Evolutionary conservation across 176 grass and related monocot genomes (phyloP), one percentile per base, ranked within the genome.

Genomic region (Aegilops speltoides): DNA sequence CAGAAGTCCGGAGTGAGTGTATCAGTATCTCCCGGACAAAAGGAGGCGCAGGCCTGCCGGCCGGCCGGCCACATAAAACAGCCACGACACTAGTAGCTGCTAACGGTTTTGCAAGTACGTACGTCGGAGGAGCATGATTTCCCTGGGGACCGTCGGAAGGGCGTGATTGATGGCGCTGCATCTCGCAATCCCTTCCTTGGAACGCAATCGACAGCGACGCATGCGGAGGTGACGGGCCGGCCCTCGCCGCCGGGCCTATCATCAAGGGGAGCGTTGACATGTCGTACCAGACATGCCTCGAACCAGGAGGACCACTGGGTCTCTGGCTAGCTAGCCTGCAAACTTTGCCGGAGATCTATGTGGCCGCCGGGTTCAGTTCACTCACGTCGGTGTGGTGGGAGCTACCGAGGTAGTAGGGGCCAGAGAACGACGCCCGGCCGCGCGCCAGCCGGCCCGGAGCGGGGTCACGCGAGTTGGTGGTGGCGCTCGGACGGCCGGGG

Each of bases 241-340:
- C 82, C 4, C 54, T 32, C 43, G 61, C 87, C 25, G 36, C 29
- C 10, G 29, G 33, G 19, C 22, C 34, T 3, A 23, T 70, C 73
- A 73, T 81, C 83, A 77, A 45, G 62, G 57, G 37, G 71, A 6
- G 48, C 71, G 79, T 90, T 86, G 88, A 90, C 79, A 78, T 78
- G 5, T 29, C 16, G 22, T 46, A 46, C 43, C 13, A 5, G 7
- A 15, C 72, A 19, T 77, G 69, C 86, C 60, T 60, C 17, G 45
- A 59, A 16, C 16, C 57, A 12, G 59, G 79, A 45, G 86, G 79
- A 82, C 79, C 78, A 77, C 62, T 3, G 19, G 11, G 7, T 8
- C 6, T 32, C 50, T 59, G 5, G 52, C 50, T n/a, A 20, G 15
- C 12, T 65, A 28, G 63, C 5, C 25, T 22, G 12, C 24, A 48